A percentile compares a stretch with the other conserved stretches of the same genome.
Evolutionary conservation across 1,139 yeast genomes (phyloP).

Genomic region (Candida mesenterica): DNA sequence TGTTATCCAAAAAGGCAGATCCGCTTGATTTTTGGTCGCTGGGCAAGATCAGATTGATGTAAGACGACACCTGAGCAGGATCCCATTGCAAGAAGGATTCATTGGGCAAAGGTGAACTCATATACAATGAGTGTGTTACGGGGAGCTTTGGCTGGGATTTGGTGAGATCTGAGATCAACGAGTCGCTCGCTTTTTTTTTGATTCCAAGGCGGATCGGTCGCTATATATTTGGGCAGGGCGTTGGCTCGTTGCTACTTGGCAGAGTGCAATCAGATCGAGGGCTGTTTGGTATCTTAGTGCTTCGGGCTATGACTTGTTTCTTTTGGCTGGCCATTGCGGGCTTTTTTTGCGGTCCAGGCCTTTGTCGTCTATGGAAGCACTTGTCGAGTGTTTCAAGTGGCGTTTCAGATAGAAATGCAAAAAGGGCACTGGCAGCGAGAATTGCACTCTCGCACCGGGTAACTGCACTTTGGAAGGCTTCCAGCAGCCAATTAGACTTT

Average conservation of each 20-base stretch:
- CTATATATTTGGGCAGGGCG: too few species aligned
- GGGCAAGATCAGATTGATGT: constrained; percentile 26
- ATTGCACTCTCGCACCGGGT: too few species aligned
- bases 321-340: too few species aligned
- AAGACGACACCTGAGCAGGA: constrained; percentile 46
- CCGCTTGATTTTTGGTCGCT: constrained; percentile 24
- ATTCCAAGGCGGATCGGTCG: too few species aligned
- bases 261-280: neutral
- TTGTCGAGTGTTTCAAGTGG: neutral
- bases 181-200: too few species aligned
- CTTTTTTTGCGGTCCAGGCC: neutral
- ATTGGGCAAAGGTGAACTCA: constrained; percentile 20
- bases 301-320: too few species aligned
- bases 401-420: constrained; percentile 1
- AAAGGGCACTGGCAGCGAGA: neutral
- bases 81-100: constrained; percentile 49
- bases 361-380: too few species aligned
- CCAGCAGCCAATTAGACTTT: too few species aligned
- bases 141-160: neutral
- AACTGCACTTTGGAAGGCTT: too few species aligned
- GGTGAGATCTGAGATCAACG: neutral
- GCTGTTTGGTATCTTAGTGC: neutral
- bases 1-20: constrained; percentile 47
- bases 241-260: too few species aligned
- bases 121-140: constrained; percentile 1